Conservation (phyloP, 371 early-diverging fungal genomes). For the Parasitella parasitica region DNA sequence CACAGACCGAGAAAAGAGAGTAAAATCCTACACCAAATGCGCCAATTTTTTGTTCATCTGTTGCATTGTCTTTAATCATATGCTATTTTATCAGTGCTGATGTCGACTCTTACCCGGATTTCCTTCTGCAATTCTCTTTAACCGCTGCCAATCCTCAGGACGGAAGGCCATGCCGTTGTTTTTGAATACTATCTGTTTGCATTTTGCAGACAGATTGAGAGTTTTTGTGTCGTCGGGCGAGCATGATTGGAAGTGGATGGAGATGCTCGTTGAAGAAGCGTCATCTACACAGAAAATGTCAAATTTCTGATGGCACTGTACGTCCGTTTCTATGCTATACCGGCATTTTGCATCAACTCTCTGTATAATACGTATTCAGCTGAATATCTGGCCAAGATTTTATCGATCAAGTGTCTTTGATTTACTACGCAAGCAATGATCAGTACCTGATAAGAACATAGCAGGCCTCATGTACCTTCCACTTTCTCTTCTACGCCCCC, state of each 20-base stretch:
- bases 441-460: too few relatives aligned
- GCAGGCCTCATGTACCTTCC: constrained; percentile 40
- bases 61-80: neutral
- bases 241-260: constrained; percentile 57
- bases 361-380: constrained; percentile 76
- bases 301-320: too few relatives aligned
- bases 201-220: constrained; percentile 53
- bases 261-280: constrained; percentile 59
- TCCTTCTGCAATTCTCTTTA: constrained; percentile 89
- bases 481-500: constrained; percentile 61
- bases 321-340: too few relatives aligned
- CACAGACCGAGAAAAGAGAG: constrained; percentile 84
- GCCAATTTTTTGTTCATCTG: constrained; percentile 70
- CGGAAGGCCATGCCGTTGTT: constrained; percentile 87
- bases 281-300: too few relatives aligned
- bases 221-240: constrained; percentile 36
- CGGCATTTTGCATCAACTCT: constrained; percentile 73
- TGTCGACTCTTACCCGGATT: constrained; percentile 64
- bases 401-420: constrained; percentile 91
- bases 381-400: constrained; percentile 85
- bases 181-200: constrained; percentile 67
- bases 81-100: neutral
- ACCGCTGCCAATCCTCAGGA: constrained; percentile 81
- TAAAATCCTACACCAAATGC: constrained; percentile 92
- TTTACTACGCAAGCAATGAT: constrained; percentile 55